These are phyloP conservation scores for Marasmius sp. DNA, from an alignment of 1,284 basidiomycete genomes.

Conservation along the genomic window DNA sequence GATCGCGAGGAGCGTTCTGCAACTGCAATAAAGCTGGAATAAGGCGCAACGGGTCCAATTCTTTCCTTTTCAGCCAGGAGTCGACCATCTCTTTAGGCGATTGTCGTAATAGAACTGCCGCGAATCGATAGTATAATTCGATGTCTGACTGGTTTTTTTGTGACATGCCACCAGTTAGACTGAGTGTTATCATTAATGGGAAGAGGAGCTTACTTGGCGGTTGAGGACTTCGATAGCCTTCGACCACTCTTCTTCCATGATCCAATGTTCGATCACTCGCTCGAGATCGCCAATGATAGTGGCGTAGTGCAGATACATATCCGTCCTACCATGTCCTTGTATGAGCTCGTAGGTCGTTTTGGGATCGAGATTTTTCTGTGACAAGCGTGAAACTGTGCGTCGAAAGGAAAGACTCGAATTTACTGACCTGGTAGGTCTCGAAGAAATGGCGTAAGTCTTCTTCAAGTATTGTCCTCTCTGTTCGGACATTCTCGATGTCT, in stretches of 20 bases:
- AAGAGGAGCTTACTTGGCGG: constrained; percentile 62
- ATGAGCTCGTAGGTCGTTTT: constrained; percentile 91
- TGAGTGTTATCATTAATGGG: background rate
- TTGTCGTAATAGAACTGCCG: constrained; percentile 84
- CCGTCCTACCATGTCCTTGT: constrained; percentile 88
- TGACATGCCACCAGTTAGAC: constrained; percentile 7
- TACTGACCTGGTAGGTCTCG: constrained; percentile 81
- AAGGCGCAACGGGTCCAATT: constrained; percentile 81
- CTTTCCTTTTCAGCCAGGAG: constrained; percentile 83
- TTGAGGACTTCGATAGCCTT: constrained; percentile 89
- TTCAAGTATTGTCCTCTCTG: constrained; percentile 84
- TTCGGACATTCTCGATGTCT: constrained; percentile 83
- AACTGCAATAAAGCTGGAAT: constrained; percentile 89
- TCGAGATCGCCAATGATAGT: constrained; percentile 79
- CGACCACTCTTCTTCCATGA: constrained; percentile 89
- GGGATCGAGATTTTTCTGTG: constrained; percentile 78
- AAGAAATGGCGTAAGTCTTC: constrained; percentile 93
- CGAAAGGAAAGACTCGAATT: background rate
- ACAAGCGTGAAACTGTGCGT: constrained; percentile 1
- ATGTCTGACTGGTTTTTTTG: constrained; percentile 54
- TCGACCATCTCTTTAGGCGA: constrained; percentile 89
- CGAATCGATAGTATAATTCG: constrained; percentile 94
- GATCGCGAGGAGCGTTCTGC: constrained; percentile 68
- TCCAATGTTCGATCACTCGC: constrained; percentile 90
- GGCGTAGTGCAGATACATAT: constrained; percentile 92